Conservation (phyloP, 345 rosid species). For the Populus euphratica region DNA sequence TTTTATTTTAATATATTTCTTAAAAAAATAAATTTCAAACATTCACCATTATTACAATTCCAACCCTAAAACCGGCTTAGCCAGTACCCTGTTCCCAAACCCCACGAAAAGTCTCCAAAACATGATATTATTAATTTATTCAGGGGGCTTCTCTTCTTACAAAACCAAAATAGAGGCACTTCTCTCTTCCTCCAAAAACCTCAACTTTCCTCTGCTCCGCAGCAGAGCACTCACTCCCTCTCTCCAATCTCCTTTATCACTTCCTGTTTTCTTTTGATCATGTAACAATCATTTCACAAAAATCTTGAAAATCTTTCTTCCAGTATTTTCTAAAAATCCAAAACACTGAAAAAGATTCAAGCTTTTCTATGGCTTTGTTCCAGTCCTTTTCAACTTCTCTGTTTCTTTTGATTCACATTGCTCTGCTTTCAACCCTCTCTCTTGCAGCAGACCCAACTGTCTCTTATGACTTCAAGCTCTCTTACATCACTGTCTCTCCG, state of each 20-base stretch:
- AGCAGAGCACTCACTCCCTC: not conserved
- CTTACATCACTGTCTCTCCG: conserved; percentile 76
- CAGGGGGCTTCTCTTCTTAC: conserved; percentile 1
- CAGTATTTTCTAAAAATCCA: not conserved
- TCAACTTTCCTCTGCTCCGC: not conserved
- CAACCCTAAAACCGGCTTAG: not conserved
- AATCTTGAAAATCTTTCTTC: not conserved
- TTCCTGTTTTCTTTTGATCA: not conserved
- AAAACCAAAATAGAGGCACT: not conserved
- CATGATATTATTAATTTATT: not conserved
- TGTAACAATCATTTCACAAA: not conserved
- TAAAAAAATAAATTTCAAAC: too few relatives aligned
- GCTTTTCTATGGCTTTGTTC: conserved; percentile 3
- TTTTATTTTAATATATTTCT: too few relatives aligned
- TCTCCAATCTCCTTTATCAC: not conserved
- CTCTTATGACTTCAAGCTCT: conserved; percentile 46
- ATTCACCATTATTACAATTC: too few relatives aligned
- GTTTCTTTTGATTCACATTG: conserved; percentile 32
- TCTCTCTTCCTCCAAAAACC: not conserved
- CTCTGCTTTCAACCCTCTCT: conserved; percentile 39
- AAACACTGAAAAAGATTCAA: not conserved
- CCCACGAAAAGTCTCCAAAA: not conserved
- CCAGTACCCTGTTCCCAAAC: not conserved
- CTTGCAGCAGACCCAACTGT: conserved; percentile 62
- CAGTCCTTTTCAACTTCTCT: conserved; percentile 11